Evolutionary conservation across 768 basidiomycete species (phyloP), one percentile per base, ranked within the genome.

Genomic region (Lentinula guzmanii): DNA sequence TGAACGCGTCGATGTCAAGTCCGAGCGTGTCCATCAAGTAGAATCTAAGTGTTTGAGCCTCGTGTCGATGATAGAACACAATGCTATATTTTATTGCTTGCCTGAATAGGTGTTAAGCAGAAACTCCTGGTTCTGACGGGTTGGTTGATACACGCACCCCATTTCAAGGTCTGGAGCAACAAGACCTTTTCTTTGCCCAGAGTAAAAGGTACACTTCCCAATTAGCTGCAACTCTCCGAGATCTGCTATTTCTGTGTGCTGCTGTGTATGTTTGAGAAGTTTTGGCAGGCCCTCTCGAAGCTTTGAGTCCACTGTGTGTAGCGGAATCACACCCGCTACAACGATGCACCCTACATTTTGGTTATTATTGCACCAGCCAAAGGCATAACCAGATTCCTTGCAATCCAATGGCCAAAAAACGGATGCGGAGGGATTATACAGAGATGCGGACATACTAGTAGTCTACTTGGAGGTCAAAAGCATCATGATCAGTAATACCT

Each of bases 361-460:
- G 73, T 68, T 34, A 81, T 81, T 10, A 65, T 65, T 7, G 71
- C 63, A 21, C 86, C 87, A 89, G 9, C 87, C 87, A 66, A 85
- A 88, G 64, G 79, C 78, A 57, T 82, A 76, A 2, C 86, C 85
- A 21, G 71, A 70, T n/a, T 68, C 51, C 52, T 70, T 64, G 28
- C 80, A 71, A 67, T 84, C 83, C 31, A 70, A 67, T 34, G 87
- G 87, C 86, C 86, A 88, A 67, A 87, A 85, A 61, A 86, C 66
- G 41, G 78, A 21, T 15, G 37, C 8, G 37, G 31, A 35, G 8
- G 37, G 53, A 39, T 35, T 15, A 54, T 54, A 54, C 11, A 41
- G 31, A 52, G 53, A 55, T 21, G 35, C 7, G 11, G n/a, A 16
- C 35, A 55, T 55, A 28, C 28, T 24, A 28, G 28, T 28, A 28